Conservation (phyloP, 768 basidiomycete genomes). For the Agaricus bisporus region DNA sequence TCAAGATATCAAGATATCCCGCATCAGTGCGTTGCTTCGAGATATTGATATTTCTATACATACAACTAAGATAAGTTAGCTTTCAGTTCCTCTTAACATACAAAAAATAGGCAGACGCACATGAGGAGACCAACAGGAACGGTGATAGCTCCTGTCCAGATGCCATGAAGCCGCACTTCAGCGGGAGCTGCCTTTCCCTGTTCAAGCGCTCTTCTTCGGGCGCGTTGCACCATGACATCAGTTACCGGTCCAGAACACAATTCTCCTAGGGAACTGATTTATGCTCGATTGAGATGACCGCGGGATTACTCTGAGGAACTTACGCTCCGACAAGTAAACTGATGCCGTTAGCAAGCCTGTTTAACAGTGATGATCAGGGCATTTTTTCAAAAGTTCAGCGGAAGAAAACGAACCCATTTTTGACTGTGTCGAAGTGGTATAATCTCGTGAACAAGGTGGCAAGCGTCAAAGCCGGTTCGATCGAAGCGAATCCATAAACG, state of each 20-base stretch:
- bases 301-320: constrained; percentile 7
- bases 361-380: not conserved
- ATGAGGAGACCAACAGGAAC: constrained; percentile 29
- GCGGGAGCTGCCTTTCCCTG: constrained; percentile 20
- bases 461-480: constrained; percentile 32
- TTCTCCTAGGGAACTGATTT: constrained; percentile 26
- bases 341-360: constrained; percentile 30
- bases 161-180: constrained; percentile 31
- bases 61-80: too few relatives aligned
- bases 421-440: constrained; percentile 33
- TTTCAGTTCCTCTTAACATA: too few relatives aligned
- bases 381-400: not conserved
- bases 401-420: constrained; percentile 23
- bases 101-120: constrained; percentile 14
- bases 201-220: constrained; percentile 21
- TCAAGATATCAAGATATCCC: not conserved
- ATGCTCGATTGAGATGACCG: not conserved
- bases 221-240: constrained; percentile 29
- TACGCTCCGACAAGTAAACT: constrained; percentile 30
- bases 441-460: constrained; percentile 30
- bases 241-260: constrained; percentile 31
- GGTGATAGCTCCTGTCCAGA: constrained; percentile 31
- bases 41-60: not conserved
- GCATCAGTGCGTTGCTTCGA: not conserved
- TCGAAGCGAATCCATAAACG: constrained; percentile 32